These are phyloP conservation scores for Amanita pallidorosea DNA, from an alignment of 768 basidiomycete species.

Conservation along the genomic window DNA sequence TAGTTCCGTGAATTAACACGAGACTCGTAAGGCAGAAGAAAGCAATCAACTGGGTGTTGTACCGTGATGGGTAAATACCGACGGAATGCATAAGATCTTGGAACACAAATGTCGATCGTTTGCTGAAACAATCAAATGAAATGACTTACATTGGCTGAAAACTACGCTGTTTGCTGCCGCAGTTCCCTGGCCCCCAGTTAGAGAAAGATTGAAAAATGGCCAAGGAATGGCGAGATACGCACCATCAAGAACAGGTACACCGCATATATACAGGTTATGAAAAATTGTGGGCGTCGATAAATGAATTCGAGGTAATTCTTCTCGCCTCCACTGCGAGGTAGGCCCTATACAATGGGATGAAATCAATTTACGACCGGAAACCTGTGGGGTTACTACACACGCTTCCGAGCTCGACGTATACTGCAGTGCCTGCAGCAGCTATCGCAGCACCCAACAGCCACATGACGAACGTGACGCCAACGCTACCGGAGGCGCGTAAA, in stretches of 20 bases:
- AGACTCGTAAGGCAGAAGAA: conserved; percentile 47
- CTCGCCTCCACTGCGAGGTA: conserved; percentile 65
- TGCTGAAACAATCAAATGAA: not conserved
- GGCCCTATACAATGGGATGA: conserved; percentile 28
- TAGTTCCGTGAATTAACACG: conserved; percentile 44
- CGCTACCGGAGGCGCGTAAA: conserved; percentile 55
- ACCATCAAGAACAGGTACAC: conserved; percentile 49
- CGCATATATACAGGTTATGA: conserved; percentile 49
- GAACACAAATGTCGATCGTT: not conserved
- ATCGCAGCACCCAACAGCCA: conserved; percentile 62
- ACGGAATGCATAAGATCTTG: conserved; percentile 52
- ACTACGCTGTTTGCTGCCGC: conserved; percentile 51
- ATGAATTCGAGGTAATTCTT: conserved; percentile 70
- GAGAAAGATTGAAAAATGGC: not conserved
- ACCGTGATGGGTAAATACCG: conserved; percentile 29
- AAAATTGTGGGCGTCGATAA: conserved; percentile 47
- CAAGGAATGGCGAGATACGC: conserved; percentile 12
- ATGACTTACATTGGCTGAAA: conserved; percentile 59
- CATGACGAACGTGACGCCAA: conserved; percentile 57
- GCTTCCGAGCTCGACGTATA: conserved; percentile 69
- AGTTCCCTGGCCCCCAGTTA: conserved; percentile 32
- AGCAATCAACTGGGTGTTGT: conserved; percentile 41
- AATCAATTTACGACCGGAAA: not conserved
- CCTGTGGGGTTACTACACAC: conserved; percentile 24
- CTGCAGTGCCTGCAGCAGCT: conserved; percentile 55